Base-by-base conservation (phyloP, 2,329 filamentous ascomycete genomes). In the Helotiales sp. region DNA sequence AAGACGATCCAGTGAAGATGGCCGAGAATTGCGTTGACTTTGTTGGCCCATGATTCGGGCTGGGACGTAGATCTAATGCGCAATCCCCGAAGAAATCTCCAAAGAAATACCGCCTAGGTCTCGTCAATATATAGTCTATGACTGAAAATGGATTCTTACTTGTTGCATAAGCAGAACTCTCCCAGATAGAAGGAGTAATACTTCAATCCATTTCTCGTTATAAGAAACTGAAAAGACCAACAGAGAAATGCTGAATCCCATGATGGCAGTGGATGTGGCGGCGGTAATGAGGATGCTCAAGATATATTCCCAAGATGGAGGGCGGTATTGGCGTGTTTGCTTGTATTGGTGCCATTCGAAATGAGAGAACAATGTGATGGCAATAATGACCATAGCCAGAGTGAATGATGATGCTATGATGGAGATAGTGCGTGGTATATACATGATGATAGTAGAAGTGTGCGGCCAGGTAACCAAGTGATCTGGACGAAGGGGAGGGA, bases 371-470 rank as follows among this genome's bases (percentile, higher is more conserved):
- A 55, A 34, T n/a, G 30, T n/a, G n/a, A 55, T 55, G 3, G 52
- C n/a, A 34, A 55, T 55, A 55, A 37, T 55, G 7, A 55, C 17
- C 6, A 55, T 15, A 55, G 17, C 30, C 10, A 55, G n/a, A 34
- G 52, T 55, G n/a, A 37, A 37, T 55, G n/a, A 55, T 55, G n/a
- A 37, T 55, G 17, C 30, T 55, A 55, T 34, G 15, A 55, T 55
- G 6, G 52, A 55, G 30, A 55, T 55, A 55, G 28, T 34, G 30
- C 30, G 52, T 55, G n/a, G 30, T 17, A 11, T 24, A 17, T 55
- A 34, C 6, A 55, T 55, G 26, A 34, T 55, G 2, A 55, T 55
- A 55, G 17, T 55, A 55, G 11, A 55, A 55, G 30, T 55, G n/a
- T 55, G 22, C 20, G 2, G n/a, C 6, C 1, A 55, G n/a, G n/a